Evolutionary conservation across 441 rosid genomes (phyloP).

Genomic region (Bruguiera hainesii): DNA sequence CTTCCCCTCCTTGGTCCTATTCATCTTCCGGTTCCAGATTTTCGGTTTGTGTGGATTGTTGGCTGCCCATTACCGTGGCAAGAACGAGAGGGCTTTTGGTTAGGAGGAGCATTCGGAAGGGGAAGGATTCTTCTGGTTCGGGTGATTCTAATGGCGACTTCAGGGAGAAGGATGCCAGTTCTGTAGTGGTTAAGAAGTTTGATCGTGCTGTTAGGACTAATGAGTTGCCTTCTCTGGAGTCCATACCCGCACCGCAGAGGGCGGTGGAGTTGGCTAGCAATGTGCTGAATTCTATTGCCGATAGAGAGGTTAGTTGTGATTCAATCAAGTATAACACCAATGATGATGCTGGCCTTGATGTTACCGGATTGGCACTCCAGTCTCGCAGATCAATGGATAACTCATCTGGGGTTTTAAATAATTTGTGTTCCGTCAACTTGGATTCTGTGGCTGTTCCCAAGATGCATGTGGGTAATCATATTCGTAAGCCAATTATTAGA

Average conservation of each 20-base stretch:
- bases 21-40: slow-evolving; percentile 30
- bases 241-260: too few species aligned
- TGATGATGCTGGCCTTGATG: slow-evolving; percentile 17
- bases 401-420: slow-evolving; percentile 29
- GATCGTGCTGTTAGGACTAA: slow-evolving; percentile 29
- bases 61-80: slow-evolving; percentile 47
- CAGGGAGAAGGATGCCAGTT: slow-evolving; percentile 24
- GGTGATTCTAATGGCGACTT: slow-evolving; percentile 23
- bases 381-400: slow-evolving; percentile 35
- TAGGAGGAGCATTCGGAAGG: slow-evolving; percentile 16
- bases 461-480: slow-evolving; percentile 3
- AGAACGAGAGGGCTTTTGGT: slow-evolving; percentile 13
- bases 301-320: slow-evolving; percentile 8
- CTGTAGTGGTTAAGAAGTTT: slow-evolving; percentile 19
- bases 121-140: slow-evolving; percentile 16
- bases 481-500: neutral
- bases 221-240: slow-evolving; percentile 13
- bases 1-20: slow-evolving; percentile 44
- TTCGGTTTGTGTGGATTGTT: slow-evolving; percentile 55
- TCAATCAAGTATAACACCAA: neutral
- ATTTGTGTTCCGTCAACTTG: slow-evolving; percentile 17
- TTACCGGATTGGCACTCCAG: slow-evolving; percentile 29
- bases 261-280: neutral
- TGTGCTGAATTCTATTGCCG: slow-evolving; percentile 17
- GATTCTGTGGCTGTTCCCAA: slow-evolving; percentile 10